Conservation (phyloP, 163 green algal species). For the Scenedesmus sp. region DNA sequence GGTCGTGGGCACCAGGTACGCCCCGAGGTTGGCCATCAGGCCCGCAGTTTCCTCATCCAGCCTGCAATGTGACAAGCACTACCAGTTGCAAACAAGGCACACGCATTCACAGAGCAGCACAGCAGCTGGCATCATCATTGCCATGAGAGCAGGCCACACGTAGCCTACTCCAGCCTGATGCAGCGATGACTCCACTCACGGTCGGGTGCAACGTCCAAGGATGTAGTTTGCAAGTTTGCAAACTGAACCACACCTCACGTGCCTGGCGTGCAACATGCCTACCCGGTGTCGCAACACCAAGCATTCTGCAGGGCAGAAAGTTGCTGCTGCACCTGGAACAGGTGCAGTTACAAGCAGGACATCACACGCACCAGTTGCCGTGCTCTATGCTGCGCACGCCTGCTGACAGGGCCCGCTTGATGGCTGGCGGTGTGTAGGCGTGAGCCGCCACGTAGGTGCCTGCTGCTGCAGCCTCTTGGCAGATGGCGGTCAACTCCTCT, state of each 20-base stretch:
- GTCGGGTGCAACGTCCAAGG: too few species aligned
- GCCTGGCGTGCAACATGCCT: too few species aligned
- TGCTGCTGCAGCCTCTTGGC: constrained; percentile 75
- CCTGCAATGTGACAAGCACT: neutral
- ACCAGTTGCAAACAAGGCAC: too few species aligned
- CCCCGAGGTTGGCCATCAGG: constrained; percentile 59
- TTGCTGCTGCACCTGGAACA: neutral
- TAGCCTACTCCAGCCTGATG: too few species aligned
- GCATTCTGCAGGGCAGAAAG: too few species aligned
- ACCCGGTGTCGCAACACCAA: too few species aligned
- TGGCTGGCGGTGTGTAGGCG: constrained; percentile 75
- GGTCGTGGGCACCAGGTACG: constrained; percentile 77
- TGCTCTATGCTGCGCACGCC: constrained; percentile 78
- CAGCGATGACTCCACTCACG: too few species aligned
- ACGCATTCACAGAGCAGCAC: too few species aligned
- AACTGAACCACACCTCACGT: too few species aligned
- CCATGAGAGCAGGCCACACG: too few species aligned
- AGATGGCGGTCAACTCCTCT: constrained; percentile 74
- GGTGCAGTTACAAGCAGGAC: neutral
- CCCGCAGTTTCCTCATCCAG: constrained; percentile 63
- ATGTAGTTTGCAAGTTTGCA: too few species aligned
- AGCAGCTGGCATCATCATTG: too few species aligned
- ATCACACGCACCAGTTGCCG: constrained; percentile 66
- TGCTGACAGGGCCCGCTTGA: constrained; percentile 67
- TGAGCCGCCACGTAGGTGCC: constrained; percentile 77